Evolutionary conservation across 108 stramenopile genomes (phyloP).

Genomic region (Cyclotella atomus): DNA sequence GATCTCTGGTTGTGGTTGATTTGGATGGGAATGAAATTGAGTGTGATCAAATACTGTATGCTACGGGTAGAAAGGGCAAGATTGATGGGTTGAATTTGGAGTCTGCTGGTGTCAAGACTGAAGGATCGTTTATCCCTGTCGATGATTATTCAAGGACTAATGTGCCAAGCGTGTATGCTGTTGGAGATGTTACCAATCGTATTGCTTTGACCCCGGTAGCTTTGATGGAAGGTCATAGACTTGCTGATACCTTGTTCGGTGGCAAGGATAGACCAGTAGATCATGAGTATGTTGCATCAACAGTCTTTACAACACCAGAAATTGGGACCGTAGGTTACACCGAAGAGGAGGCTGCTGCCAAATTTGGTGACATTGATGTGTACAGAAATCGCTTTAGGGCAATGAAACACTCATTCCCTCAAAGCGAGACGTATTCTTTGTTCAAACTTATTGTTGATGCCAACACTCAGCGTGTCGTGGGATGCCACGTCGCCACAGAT

Average conservation of each 20-base stretch:
- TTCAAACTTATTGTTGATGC: slow-evolving; percentile 75
- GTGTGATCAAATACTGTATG: slow-evolving; percentile 72
- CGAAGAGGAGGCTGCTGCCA: slow-evolving; percentile 77
- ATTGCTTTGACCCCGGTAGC: slow-evolving; percentile 92
- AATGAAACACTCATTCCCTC: slow-evolving; percentile 80
- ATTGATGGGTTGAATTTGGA: slow-evolving; percentile 72
- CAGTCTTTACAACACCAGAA: slow-evolving; percentile 90
- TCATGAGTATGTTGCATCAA: slow-evolving; percentile 88
- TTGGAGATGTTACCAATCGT: slow-evolving; percentile 86
- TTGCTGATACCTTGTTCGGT: slow-evolving; percentile 81
- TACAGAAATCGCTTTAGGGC: slow-evolving; percentile 72
- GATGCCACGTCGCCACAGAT: slow-evolving; percentile 53
- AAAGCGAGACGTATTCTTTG: slow-evolving; percentile 69
- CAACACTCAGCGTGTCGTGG: slow-evolving; percentile 53
- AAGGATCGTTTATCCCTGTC: slow-evolving; percentile 50
- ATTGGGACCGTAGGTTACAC: slow-evolving; percentile 89
- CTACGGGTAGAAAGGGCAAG: slow-evolving; percentile 78
- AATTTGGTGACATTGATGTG: slow-evolving; percentile 76
- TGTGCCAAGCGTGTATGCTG: slow-evolving; percentile 65
- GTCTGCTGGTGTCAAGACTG: slow-evolving; percentile 54
- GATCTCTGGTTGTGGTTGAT: slow-evolving; percentile 58
- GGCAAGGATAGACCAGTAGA: slow-evolving; percentile 79
- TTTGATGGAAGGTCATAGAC: slow-evolving; percentile 72
- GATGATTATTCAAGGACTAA: slow-evolving; percentile 73
- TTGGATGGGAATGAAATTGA: slow-evolving; percentile 61